These are phyloP conservation scores for Pseudovirgaria hyperparasitica DNA, from an alignment of 2,329 filamentous ascomycete genomes.

Conservation along the genomic window DNA sequence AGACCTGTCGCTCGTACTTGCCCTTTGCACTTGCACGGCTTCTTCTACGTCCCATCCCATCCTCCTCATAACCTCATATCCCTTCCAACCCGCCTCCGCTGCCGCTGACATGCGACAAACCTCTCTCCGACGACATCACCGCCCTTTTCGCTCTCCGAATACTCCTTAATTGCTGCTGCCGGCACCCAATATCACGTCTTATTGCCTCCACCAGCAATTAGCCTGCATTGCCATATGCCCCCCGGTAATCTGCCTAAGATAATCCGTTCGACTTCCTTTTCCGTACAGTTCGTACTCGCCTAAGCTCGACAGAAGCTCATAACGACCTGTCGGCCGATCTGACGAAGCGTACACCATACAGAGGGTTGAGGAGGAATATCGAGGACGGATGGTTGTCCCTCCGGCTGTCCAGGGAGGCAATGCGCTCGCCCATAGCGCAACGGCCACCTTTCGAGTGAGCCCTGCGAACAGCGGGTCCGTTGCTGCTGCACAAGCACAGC, in stretches of 20 bases:
- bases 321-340: constrained; percentile 9
- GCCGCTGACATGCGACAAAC: too few species aligned
- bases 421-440: too few species aligned
- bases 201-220: constrained; percentile 1
- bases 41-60: constrained; percentile 9
- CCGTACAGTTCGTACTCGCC: constrained; percentile 4
- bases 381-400: too few species aligned
- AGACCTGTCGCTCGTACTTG: neutral
- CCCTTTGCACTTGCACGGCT: constrained; percentile 5
- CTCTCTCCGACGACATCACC: too few species aligned
- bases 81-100: constrained; percentile 3
- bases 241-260: constrained; percentile 16
- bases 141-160: too few species aligned
- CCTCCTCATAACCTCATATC: constrained; percentile 8
- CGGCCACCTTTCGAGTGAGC: constrained; percentile 25
- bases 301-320: constrained; percentile 1
- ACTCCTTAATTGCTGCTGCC: too few species aligned
- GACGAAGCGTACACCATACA: too few species aligned
- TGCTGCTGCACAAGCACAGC: constrained; percentile 1
- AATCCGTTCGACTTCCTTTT: constrained; percentile 12
- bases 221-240: constrained; percentile 14
- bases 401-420: too few species aligned
- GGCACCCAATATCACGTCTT: too few species aligned
- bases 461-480: constrained; percentile 14
- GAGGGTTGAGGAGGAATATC: too few species aligned